Percentiles rank a stretch among this genome's conserved stretches.
phyloP scores from a whole-genome alignment of 2,329 filamentous ascomycete species.

The Aspergillus brunneoviolaceus region DNA sequence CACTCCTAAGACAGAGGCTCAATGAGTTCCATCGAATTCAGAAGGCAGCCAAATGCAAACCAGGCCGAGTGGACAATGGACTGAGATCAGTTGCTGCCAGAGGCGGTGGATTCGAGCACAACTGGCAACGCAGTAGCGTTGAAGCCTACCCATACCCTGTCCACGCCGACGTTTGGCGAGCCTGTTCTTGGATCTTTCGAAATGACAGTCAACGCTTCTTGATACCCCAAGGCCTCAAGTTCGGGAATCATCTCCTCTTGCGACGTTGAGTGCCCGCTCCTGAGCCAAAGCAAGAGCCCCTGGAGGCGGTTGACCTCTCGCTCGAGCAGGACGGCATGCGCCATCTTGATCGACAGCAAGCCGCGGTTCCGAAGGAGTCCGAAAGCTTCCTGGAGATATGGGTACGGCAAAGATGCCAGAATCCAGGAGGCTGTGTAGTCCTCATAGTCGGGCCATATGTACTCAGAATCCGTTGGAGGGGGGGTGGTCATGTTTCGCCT shows the following conservation, averaged over 20 bases:
- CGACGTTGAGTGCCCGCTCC: not conserved
- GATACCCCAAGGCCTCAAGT: conserved; percentile 21
- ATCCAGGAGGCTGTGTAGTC: conserved; percentile 26
- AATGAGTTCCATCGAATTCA: too few relatives aligned
- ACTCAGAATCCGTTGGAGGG: conserved; percentile 23
- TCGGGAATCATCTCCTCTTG: conserved; percentile 6
- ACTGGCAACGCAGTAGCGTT: not conserved
- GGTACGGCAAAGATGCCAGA: conserved; percentile 29
- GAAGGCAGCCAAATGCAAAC: not conserved
- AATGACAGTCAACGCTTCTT: conserved; percentile 18
- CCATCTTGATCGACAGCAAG: conserved; percentile 17
- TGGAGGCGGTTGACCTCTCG: conserved; percentile 31
- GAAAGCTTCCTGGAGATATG: conserved; percentile 22
- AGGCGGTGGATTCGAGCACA: not conserved
- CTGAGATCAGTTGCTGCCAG: not conserved
- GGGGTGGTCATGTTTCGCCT: conserved; percentile 27
- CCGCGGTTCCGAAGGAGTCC: conserved; percentile 17
- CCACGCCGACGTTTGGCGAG: conserved; percentile 13
- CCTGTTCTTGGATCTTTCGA: not conserved
- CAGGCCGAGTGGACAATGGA: not conserved
- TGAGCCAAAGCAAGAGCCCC: conserved; percentile 18
- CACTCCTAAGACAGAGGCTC: too few relatives aligned
- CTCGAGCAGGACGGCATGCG: conserved; percentile 25
- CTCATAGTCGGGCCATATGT: conserved; percentile 17
- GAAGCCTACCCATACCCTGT: conserved; percentile 21